Evolutionary conservation across 2,329 filamentous ascomycete genomes (phyloP).

Genomic region (Albifimbria verrucaria): DNA sequence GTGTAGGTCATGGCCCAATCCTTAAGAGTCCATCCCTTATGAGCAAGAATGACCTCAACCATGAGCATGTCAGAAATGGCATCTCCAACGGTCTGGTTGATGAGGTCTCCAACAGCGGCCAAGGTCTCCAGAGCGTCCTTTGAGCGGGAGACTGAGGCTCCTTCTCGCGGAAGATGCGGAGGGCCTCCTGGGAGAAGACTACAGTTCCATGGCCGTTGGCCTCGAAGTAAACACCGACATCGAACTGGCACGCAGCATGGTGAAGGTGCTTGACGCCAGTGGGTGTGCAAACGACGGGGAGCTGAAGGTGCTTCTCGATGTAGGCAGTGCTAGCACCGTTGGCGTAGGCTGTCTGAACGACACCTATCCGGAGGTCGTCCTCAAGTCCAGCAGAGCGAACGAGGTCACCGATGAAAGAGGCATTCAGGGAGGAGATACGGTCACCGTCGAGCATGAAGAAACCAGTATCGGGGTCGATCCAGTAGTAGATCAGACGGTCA

Average conservation of each 20-base stretch:
- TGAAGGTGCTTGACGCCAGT: conserved; percentile 98
- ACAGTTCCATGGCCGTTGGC: conserved; percentile 97
- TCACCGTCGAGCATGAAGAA: conserved; percentile 96
- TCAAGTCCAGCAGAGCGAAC: conserved; percentile 75
- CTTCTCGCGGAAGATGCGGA: conserved; percentile 73
- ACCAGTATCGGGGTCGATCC: conserved; percentile 72
- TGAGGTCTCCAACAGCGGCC: conserved; percentile 78
- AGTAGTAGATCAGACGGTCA: conserved; percentile 95
- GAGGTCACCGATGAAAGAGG: conserved; percentile 89
- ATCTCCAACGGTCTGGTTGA: conserved; percentile 98
- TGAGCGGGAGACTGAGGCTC: conserved; percentile 89
- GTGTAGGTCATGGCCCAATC: conserved; percentile 93
- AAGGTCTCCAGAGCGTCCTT: conserved; percentile 85
- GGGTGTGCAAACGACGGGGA: conserved; percentile 88
- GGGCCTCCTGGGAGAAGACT: conserved; percentile 82
- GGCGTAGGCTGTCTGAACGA: conserved; percentile 96
- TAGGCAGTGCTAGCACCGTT: conserved; percentile 94
- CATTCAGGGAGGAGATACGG: conserved; percentile 90
- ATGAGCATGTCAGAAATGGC: conserved; percentile 94
- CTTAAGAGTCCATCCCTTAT: conserved; percentile 85
- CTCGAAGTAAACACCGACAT: conserved; percentile 97
- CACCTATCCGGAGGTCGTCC: conserved; percentile 81
- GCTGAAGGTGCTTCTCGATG: conserved; percentile 79
- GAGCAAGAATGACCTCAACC: conserved; percentile 91
- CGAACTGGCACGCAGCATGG: conserved; percentile 91